phyloP scores from a whole-genome alignment of 192 early-diverging fungal genomes.

The Entomortierella chlamydospora region DNA sequence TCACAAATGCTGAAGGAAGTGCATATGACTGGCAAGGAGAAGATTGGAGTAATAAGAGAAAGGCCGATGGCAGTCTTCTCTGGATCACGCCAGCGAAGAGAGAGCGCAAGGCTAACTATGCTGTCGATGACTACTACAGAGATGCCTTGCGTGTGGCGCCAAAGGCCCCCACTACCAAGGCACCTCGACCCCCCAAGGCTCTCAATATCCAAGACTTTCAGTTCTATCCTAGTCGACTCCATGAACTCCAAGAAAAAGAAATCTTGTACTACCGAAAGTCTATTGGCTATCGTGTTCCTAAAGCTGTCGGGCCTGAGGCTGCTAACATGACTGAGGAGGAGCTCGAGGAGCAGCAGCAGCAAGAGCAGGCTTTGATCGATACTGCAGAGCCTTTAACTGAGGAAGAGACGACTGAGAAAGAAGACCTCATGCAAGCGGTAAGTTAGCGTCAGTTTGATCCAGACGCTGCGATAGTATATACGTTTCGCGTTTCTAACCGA shows the following conservation, averaged over 20 bases:
- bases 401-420: conserved; percentile 86
- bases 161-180: conserved; percentile 66
- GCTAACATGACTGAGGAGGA: conserved; percentile 62
- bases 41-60: conserved; percentile 88
- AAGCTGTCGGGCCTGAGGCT: conserved; percentile 35
- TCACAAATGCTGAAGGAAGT: conserved; percentile 75
- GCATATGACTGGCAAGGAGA: conserved; percentile 97
- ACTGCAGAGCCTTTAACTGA: conserved; percentile 89
- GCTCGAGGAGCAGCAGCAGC: conserved; percentile 71
- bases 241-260: conserved; percentile 87
- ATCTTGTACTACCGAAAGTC: conserved; percentile 71
- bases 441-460: background rate
- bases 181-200: conserved; percentile 74
- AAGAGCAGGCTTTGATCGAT: conserved; percentile 89
- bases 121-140: conserved; percentile 92
- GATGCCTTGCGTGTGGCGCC: conserved; percentile 79
- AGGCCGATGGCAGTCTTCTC: conserved; percentile 68
- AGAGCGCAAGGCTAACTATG: conserved; percentile 93
- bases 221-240: conserved; percentile 86
- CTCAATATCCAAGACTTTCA: conserved; percentile 88
- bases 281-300: conserved; percentile 36
- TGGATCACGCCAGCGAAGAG: conserved; percentile 98
- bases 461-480: background rate
- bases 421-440: conserved; percentile 53
- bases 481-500: background rate